Percentiles rank a stretch among this genome's conserved stretches.
phyloP scores from a whole-genome alignment of 2,329 filamentous ascomycete genomes.

The Capronia epimyces region DNA sequence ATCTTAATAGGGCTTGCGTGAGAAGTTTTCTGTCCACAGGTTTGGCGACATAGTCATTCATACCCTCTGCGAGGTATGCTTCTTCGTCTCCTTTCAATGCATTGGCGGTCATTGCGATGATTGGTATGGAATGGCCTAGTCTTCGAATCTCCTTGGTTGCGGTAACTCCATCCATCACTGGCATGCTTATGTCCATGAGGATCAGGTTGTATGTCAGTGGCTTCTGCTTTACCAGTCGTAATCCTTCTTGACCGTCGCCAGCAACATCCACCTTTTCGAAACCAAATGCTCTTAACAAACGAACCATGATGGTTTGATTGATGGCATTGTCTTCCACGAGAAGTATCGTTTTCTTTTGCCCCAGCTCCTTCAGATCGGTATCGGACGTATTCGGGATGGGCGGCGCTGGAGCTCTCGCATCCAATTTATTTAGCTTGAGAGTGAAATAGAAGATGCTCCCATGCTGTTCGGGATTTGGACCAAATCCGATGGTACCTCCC shows the following conservation, averaged over 20 bases:
- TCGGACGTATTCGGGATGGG: constrained; percentile 23
- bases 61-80: constrained; percentile 33
- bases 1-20: constrained; percentile 14
- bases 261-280: constrained; percentile 63
- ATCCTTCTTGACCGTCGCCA: constrained; percentile 77
- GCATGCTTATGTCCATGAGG: constrained; percentile 36
- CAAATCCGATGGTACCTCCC: constrained; percentile 49
- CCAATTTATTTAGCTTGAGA: constrained; percentile 23
- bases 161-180: constrained; percentile 35
- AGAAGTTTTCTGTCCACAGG: constrained; percentile 28
- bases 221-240: constrained; percentile 52
- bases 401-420: constrained; percentile 22
- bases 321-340: constrained; percentile 42
- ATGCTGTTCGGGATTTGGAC: constrained; percentile 31
- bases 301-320: constrained; percentile 47
- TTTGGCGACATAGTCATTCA: constrained; percentile 35
- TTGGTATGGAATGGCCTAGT: constrained; percentile 26
- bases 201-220: constrained; percentile 57
- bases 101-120: constrained; percentile 35
- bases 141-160: constrained; percentile 32
- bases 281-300: constrained; percentile 52
- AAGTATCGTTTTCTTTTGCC: constrained; percentile 39
- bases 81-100: constrained; percentile 31
- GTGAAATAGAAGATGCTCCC: constrained; percentile 28
- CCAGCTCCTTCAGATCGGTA: constrained; percentile 35